These are phyloP conservation scores for Parastagonospora avenae DNA, from an alignment of 2,329 filamentous ascomycete genomes.

Conservation along the genomic window DNA sequence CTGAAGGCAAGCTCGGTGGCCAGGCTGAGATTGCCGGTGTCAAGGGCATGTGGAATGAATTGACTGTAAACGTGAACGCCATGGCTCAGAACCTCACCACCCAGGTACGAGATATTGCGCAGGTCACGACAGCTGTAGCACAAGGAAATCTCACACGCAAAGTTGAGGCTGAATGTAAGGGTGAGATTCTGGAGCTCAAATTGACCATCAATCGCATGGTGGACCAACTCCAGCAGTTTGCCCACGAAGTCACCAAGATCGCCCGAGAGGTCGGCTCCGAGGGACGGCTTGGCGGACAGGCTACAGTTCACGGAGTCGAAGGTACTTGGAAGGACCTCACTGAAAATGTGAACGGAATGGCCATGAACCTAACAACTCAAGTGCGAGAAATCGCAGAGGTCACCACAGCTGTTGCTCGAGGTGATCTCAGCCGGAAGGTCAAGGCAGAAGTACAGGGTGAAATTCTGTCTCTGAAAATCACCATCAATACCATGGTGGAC, in stretches of 20 bases:
- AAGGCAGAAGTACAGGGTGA: slow-evolving; percentile 59
- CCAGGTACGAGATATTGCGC: slow-evolving; percentile 59
- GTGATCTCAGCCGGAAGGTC: slow-evolving; percentile 59
- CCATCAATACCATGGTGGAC: slow-evolving; percentile 74
- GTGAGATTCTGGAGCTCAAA: slow-evolving; percentile 58
- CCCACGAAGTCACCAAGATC: slow-evolving; percentile 59
- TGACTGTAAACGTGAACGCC: slow-evolving; percentile 62
- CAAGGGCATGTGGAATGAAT: slow-evolving; percentile 69
- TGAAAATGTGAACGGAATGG: slow-evolving; percentile 61
- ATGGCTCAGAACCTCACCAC: slow-evolving; percentile 60
- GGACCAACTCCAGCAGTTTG: slow-evolving; percentile 58
- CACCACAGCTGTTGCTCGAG: slow-evolving; percentile 58
- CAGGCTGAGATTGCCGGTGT: slow-evolving; percentile 69
- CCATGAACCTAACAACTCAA: slow-evolving; percentile 58
- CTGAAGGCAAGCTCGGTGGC: slow-evolving; percentile 66
- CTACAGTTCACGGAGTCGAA: slow-evolving; percentile 58
- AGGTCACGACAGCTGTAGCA: slow-evolving; percentile 59
- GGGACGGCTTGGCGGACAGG: slow-evolving; percentile 57
- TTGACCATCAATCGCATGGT: slow-evolving; percentile 61
- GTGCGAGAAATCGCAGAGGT: slow-evolving; percentile 60
- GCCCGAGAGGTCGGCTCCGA: slow-evolving; percentile 59
- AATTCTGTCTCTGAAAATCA: slow-evolving; percentile 75
- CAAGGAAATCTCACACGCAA: slow-evolving; percentile 58
- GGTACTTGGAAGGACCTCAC: slow-evolving; percentile 61
- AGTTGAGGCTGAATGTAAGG: slow-evolving; percentile 58